Conservation (phyloP, 129 eudicot genomes). For the Scalesia atractyloides region DNA sequence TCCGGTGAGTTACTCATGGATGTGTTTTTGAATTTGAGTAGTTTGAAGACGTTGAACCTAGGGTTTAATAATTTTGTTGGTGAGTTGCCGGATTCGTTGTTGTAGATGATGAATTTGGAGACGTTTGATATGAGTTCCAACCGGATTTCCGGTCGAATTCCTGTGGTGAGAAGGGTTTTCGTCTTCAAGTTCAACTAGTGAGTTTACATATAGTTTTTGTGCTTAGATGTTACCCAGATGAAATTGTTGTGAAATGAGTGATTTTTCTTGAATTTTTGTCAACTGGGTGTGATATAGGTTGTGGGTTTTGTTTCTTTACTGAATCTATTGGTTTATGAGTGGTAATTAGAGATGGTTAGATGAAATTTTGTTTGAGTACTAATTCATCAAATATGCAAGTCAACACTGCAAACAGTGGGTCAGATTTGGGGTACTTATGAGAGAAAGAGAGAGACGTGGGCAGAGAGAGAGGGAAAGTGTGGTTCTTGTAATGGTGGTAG, state of each 20-base stretch:
- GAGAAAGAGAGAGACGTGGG: neutral
- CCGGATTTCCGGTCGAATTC: slow-evolving; percentile 51
- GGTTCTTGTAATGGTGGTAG: too few relatives aligned
- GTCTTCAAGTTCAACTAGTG: slow-evolving; percentile 96
- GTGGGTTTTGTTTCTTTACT: slow-evolving; percentile 23
- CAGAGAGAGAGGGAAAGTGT: too few relatives aligned
- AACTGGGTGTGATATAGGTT: slow-evolving; percentile 16
- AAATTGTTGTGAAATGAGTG: slow-evolving; percentile 1
- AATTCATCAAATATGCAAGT: too few relatives aligned
- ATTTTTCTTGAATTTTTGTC: slow-evolving; percentile 3
- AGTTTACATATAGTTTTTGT: slow-evolving; percentile 30
- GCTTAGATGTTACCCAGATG: slow-evolving; percentile 26
- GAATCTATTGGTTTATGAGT: too few relatives aligned
- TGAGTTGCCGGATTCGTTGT: neutral
- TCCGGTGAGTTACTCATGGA: slow-evolving; percentile 71
- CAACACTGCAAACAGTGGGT: too few relatives aligned
- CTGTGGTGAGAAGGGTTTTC: slow-evolving; percentile 57
- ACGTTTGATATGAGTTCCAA: slow-evolving; percentile 72
- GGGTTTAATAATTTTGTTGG: slow-evolving; percentile 55
- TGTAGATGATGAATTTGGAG: slow-evolving; percentile 40
- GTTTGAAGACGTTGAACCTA: slow-evolving; percentile 47
- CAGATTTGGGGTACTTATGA: too few relatives aligned
- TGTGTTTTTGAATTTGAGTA: slow-evolving; percentile 41
- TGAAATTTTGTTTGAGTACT: too few relatives aligned
- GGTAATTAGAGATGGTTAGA: too few relatives aligned